phyloP scores from a whole-genome alignment of 2,329 filamentous ascomycete genomes.

The Aspergillus sp. region DNA sequence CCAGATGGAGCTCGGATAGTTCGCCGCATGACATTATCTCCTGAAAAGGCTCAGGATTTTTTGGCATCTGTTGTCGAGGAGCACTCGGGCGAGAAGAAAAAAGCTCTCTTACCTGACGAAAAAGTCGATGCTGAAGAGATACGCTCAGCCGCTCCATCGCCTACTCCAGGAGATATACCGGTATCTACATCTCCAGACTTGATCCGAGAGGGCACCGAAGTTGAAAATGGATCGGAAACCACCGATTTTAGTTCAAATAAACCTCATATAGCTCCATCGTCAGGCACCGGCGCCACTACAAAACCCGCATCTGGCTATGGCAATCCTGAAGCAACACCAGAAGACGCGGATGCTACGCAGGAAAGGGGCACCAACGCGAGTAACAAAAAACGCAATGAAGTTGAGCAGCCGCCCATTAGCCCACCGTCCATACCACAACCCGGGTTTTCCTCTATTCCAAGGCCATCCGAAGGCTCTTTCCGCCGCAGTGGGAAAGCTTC shows the following conservation, averaged over 20 bases:
- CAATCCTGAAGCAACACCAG: conserved; percentile 10
- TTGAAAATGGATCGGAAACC: conserved; percentile 59
- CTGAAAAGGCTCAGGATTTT: conserved; percentile 64
- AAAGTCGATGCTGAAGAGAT: conserved; percentile 20
- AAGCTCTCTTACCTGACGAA: conserved; percentile 16
- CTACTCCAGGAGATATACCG: conserved; percentile 19
- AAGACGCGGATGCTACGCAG: conserved; percentile 11
- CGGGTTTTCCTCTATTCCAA: conserved; percentile 41
- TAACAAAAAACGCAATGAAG: conserved; percentile 17
- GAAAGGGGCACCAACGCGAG: conserved; percentile 13
- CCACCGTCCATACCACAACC: conserved; percentile 25
- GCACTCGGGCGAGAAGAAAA: conserved; percentile 49
- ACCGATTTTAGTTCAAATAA: conserved; percentile 55
- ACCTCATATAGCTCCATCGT: conserved; percentile 20
- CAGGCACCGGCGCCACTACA: conserved; percentile 8
- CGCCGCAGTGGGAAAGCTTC: conserved; percentile 37
- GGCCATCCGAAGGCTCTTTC: conserved; percentile 36
- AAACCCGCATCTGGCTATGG: conserved; percentile 8
- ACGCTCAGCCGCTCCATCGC: conserved; percentile 22
- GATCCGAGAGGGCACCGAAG: conserved; percentile 24
- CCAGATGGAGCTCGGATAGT: conserved; percentile 33
- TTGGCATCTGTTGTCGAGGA: conserved; percentile 66
- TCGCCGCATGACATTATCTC: conserved; percentile 51
- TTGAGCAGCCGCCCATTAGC: conserved; percentile 5
- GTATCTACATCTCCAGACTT: conserved; percentile 23